Evolutionary conservation across 1,284 basidiomycete species (phyloP).

Genomic region (Marasmius fiardii): DNA sequence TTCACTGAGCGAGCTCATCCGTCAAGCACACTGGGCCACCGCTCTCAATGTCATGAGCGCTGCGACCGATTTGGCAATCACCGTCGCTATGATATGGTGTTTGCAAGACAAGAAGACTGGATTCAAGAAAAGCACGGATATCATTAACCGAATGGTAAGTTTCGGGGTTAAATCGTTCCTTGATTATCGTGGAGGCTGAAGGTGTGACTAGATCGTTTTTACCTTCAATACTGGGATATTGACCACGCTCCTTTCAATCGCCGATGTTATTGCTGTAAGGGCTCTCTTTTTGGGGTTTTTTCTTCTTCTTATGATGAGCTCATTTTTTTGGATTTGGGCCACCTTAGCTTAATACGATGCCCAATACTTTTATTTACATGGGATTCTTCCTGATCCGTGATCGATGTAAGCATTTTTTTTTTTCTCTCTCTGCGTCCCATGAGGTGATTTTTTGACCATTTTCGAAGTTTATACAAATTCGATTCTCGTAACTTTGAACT

Average conservation of each 20-base stretch:
- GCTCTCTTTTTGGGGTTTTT: neutral
- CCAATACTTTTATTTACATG: constrained; percentile 1
- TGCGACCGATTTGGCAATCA: neutral
- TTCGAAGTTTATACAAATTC: constrained; percentile 13
- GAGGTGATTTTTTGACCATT: neutral
- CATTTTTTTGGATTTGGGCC: neutral
- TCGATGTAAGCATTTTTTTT: neutral
- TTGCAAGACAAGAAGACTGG: constrained; percentile 1
- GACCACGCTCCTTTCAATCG: neutral
- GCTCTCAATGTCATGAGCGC: constrained; percentile 1
- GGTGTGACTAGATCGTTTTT: constrained; percentile 1
- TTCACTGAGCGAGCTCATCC: neutral
- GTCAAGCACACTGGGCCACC: neutral
- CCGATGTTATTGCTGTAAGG: constrained; percentile 1
- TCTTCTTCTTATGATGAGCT: neutral
- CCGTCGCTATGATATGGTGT: constrained; percentile 1
- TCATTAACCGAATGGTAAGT: constrained; percentile 1
- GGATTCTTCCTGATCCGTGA: constrained; percentile 4
- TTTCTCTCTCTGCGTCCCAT: neutral
- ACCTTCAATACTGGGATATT: constrained; percentile 7
- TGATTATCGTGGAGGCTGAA: neutral
- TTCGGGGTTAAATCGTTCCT: neutral
- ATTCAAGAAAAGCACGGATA: neutral
- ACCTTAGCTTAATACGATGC: neutral
- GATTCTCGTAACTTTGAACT: constrained; percentile 12